Conservation (phyloP, 1,139 yeast species). For the Suhomyces kunorum region DNA sequence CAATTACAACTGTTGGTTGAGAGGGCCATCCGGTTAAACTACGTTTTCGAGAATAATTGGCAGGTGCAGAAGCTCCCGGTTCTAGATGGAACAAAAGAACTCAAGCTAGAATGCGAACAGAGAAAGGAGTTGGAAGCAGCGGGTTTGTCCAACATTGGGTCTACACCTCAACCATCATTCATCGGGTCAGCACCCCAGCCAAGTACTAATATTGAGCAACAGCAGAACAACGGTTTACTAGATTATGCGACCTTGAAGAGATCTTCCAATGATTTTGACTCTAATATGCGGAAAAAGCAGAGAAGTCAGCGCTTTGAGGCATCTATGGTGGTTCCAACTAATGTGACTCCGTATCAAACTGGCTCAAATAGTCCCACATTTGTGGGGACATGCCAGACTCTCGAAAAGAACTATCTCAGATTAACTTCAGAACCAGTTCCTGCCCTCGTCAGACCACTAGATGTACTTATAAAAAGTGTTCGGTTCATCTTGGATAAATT, state of each 20-base stretch:
- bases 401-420: constrained; percentile 80
- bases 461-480: constrained; percentile 59
- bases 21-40: constrained; percentile 48
- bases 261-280: constrained; percentile 25
- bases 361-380: constrained; percentile 25
- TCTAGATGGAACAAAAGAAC: constrained; percentile 29
- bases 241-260: constrained; percentile 5
- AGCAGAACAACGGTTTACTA: neutral
- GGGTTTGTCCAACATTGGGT: neutral
- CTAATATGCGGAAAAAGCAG: constrained; percentile 43
- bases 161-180: too few species aligned
- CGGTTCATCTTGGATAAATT: constrained; percentile 57
- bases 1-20: constrained; percentile 53
- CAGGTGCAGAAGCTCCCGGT: constrained; percentile 54
- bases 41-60: constrained; percentile 64
- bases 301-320: constrained; percentile 56
- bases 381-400: constrained; percentile 61
- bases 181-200: too few species aligned
- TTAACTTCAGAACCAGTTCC: constrained; percentile 94
- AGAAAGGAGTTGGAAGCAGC: constrained; percentile 12
- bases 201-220: neutral
- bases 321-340: constrained; percentile 2
- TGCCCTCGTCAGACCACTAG: constrained; percentile 71
- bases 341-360: constrained; percentile 5
- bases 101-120: constrained; percentile 18